phyloP scores from a whole-genome alignment of 352 stramenopile genomes.

The Phytophthora multivora region DNA sequence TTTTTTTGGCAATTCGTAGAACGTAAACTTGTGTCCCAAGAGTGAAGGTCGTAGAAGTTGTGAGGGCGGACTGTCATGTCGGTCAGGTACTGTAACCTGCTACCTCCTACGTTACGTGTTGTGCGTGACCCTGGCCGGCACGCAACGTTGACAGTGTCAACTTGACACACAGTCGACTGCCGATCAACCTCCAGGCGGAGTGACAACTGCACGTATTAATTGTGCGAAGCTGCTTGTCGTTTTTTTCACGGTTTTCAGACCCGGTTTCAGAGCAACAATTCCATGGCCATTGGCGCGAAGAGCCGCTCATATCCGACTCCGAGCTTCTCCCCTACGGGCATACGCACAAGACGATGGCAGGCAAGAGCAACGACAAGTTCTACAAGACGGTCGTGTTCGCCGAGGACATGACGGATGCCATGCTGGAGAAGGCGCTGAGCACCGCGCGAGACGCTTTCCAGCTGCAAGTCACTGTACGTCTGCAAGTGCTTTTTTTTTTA shows the following conservation, averaged over 20 bases:
- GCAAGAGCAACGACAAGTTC: constrained; percentile 86
- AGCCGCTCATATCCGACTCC: constrained; percentile 8
- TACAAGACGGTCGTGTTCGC: constrained; percentile 94
- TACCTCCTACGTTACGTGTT: no score
- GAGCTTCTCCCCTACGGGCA: no score
- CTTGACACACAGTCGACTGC: no score
- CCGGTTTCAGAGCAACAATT: no score
- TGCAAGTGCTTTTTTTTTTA: not conserved
- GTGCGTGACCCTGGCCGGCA: no score
- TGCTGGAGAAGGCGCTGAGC: constrained; percentile 91
- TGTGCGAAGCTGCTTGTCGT: no score
- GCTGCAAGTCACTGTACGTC: constrained; percentile 75
- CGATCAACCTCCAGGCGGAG: no score
- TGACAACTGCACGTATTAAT: no score
- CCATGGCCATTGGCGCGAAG: not conserved
- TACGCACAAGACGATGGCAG: constrained; percentile 43
- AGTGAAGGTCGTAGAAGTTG: constrained; percentile 32
- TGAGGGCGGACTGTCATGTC: no score
- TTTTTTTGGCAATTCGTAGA: no score
- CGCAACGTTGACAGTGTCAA: no score
- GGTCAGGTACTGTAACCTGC: no score
- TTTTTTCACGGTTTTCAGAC: not conserved
- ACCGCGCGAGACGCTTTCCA: constrained; percentile 92
- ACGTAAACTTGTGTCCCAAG: constrained; percentile 2
- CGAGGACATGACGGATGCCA: constrained; percentile 95